Evolutionary conservation across 352 stramenopile species (phyloP).

Genomic region (Phytophthora lateralis): DNA sequence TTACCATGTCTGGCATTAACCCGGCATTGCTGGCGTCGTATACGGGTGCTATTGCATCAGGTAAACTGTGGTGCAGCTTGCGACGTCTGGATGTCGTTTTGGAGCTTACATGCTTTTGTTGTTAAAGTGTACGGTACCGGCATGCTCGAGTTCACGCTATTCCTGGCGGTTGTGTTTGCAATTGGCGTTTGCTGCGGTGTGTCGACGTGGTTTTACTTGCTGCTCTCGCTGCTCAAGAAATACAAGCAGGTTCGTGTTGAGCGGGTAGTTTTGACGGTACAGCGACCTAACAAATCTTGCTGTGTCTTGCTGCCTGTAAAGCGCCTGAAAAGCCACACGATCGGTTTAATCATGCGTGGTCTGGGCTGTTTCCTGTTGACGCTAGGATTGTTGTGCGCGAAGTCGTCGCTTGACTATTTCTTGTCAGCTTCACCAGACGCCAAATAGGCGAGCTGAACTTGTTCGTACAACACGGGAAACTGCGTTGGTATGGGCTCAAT

Average conservation of each 20-base stretch:
- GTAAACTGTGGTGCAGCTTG: slow-evolving; percentile 27
- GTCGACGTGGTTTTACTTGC: slow-evolving; percentile 89
- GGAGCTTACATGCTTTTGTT: background rate
- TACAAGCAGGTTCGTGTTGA: slow-evolving; percentile 83
- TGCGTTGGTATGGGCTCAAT: background rate
- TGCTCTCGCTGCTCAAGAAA: slow-evolving; percentile 87
- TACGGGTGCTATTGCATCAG: slow-evolving; percentile 86
- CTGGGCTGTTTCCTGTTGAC: slow-evolving; percentile 86
- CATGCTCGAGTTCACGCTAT: slow-evolving; percentile 86
- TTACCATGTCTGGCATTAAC: slow-evolving; percentile 91
- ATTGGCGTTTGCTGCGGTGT: slow-evolving; percentile 85
- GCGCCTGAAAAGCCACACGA: slow-evolving; percentile 86
- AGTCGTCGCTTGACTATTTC: slow-evolving; percentile 89
- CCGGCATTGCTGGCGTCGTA: slow-evolving; percentile 85
- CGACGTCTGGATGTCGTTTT: background rate
- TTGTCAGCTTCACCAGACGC: slow-evolving; percentile 47
- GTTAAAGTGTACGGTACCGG: slow-evolving; percentile 83
- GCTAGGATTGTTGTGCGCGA: slow-evolving; percentile 79
- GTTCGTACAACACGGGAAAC: background rate
- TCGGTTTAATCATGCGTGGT: slow-evolving; percentile 81
- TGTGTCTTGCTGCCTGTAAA: slow-evolving; percentile 22
- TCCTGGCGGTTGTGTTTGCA: slow-evolving; percentile 84
- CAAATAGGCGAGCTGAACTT: slow-evolving; percentile 24
- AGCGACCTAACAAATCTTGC: slow-evolving; percentile 7
- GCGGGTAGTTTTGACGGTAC: background rate